Base-by-base conservation (phyloP, 345 rosid genomes). In the Fremontodendron californicum region DNA sequence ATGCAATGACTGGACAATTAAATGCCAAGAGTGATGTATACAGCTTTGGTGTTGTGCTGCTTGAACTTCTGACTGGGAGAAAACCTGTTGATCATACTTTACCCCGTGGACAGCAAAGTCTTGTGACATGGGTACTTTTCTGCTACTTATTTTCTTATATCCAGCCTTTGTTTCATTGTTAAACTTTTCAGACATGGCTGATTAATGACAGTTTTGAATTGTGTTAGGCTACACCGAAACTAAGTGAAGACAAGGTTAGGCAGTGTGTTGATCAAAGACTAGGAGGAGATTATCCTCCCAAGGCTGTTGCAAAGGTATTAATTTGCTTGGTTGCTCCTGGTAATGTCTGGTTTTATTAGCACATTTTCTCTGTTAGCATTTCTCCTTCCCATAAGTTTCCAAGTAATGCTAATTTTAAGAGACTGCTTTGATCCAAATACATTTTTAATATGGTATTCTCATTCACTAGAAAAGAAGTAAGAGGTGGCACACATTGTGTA, bases 1-100 rank as follows among this genome's bases (percentile, higher is more conserved):
- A 93, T 84, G 97, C 99, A 5, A 96, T 96, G 99, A 93, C 99
- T 11, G 98, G 97, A 9, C 99, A 96, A 77, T 75, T 93, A 79
- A 93, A 92, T 75, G 95, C 96, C 55, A 96, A 96, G 87, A 93
- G 99, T 84, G 99, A 96, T 46, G 94, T 92, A 11, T 92, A 92
- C 81, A 92, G 97, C 76, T 92, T 92, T 74, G 97, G 97, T 9
- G 99, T 96, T 81, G 98, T 96, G 74, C 83, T 96, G 75, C 91
- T 96, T 71, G 98, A 96, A 82, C 99, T 96, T 81, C 85, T 96
- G 63, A 96, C 99, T 8, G 99, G 99, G 40, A 87, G 98, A 75
- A 96, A 93, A 76, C 99, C 99, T 54, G 98, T 96, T 61, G 99
- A 96, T 87, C 97, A 93, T 74, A 96, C 94, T 29, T 82, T 92